Conservation (phyloP, 2,329 filamentous ascomycete species). For the Trichoderma asperellum region DNA sequence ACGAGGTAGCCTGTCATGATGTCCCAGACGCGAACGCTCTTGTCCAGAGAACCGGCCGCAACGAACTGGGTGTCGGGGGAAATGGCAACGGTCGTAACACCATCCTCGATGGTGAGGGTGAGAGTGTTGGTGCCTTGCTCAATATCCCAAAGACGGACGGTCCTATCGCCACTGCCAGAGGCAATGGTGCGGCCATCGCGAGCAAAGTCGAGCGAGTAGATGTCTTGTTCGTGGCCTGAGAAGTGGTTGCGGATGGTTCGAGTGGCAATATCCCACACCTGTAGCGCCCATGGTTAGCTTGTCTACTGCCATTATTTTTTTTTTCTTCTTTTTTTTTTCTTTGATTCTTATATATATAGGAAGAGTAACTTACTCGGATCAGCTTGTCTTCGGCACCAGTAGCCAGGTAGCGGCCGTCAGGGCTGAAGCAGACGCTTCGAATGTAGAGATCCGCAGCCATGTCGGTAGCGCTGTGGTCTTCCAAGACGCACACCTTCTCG, state of each 20-base stretch:
- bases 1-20: conserved; percentile 82
- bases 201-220: conserved; percentile 94
- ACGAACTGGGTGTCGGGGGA: conserved; percentile 94
- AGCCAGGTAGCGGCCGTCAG: conserved; percentile 89
- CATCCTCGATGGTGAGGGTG: conserved; percentile 91
- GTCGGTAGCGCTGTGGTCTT: conserved; percentile 80
- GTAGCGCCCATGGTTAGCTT: conserved; percentile 31
- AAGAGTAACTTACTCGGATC: conserved; percentile 71
- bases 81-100: conserved; percentile 95
- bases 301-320: too few relatives aligned
- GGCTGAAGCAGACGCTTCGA: conserved; percentile 96
- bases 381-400: conserved; percentile 98
- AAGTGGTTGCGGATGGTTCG: conserved; percentile 90
- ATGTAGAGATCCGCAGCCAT: conserved; percentile 94
- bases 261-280: conserved; percentile 93
- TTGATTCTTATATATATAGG: too few relatives aligned
- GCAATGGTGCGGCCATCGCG: conserved; percentile 92
- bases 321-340: too few relatives aligned
- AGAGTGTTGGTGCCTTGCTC: conserved; percentile 80
- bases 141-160: conserved; percentile 95
- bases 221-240: conserved; percentile 96
- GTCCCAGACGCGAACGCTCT: conserved; percentile 98
- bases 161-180: conserved; percentile 91
- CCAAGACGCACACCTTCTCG: conserved; percentile 84
- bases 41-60: conserved; percentile 91